Evolutionary conservation across 805 yeast species (phyloP), one percentile per base, ranked within the genome.

Genomic region (Saccharomyces eubayanus): DNA sequence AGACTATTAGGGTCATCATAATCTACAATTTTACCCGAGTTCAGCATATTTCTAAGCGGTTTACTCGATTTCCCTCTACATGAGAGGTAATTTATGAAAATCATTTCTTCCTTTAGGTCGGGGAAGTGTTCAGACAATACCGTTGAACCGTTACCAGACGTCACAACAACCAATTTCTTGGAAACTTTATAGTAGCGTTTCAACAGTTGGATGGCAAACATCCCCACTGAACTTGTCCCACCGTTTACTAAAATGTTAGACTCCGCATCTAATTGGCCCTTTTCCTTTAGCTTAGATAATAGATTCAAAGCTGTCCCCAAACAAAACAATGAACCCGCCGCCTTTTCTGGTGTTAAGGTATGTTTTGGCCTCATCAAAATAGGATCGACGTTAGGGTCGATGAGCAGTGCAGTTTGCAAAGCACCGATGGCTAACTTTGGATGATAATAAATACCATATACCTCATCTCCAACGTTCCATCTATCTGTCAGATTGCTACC

Each of bases 141-240:
- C 2, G 67, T 70, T 5, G 70, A 72, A 10, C 89, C 81, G 27
- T 77, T 69, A 1, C 80, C 76, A 1, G 89, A 82, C 54, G 84
- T 77, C 2, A 83, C 75, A 1, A 78, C 79, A 0, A 80, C 81
- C n/a, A 89, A 74, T 47, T 75, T 75, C 46, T 71, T 69, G 16
- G 64, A 62, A 10, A 82, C 79, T n/a, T 77, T 72, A 59, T 74
- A 80, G 57, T 72, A 67, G 27, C 75, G 62, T 64, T 79, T 84
- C 20, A 84, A 77, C 28, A 87, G 61, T 64, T 85, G 90, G 31
- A 82, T 74, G 4, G 78, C 77, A 68, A 74, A 77, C 55, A 80
- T 67, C 1, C 94, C 96, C 9, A 86, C 87, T n/a, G 83, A 74
- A 1, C 95, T 80, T 1, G 88, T 83, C 16, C 87, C 95, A 51